Conservation (phyloP, 192 early-diverging fungal species). For the Entomortierella beljakovae region DNA sequence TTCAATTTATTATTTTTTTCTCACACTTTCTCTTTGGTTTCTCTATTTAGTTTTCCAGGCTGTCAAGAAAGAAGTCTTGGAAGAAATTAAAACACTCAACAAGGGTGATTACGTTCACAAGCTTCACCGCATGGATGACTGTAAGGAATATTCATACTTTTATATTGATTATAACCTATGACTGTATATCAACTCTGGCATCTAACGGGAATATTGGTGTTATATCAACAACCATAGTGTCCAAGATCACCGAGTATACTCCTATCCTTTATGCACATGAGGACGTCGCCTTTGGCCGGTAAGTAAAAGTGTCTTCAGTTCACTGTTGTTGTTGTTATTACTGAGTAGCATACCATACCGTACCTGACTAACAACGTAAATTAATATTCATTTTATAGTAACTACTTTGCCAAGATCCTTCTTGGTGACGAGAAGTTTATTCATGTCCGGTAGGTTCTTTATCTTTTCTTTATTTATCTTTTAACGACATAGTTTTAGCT, state of each 20-base stretch:
- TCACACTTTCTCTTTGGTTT: not conserved
- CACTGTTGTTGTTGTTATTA: no score
- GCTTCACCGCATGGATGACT: conserved; percentile 37
- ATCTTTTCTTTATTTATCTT: not conserved
- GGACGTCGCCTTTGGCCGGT: conserved; percentile 64
- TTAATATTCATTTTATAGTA: conserved; percentile 14
- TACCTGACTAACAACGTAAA: not conserved
- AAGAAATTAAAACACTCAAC: no score
- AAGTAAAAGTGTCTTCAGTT: not conserved
- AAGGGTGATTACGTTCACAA: no score
- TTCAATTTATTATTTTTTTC: not conserved
- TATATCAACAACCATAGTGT: conserved; percentile 12
- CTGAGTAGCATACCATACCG: not conserved
- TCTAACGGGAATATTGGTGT: not conserved
- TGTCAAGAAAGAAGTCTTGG: conserved; percentile 55
- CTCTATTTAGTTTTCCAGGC: conserved; percentile 44
- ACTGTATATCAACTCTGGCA: not conserved
- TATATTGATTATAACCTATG: not conserved
- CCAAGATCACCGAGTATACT: conserved; percentile 58
- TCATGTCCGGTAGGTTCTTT: conserved; percentile 58
- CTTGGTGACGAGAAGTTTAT: conserved; percentile 63
- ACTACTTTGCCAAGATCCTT: conserved; percentile 68
- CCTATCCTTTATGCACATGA: conserved; percentile 61
- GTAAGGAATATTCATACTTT: conserved; percentile 9
- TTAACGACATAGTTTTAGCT: no score